A percentile compares a stretch with the other conserved stretches of the same genome.
Evolutionary conservation across 2,329 filamentous ascomycete genomes (phyloP).

Genomic region (Diaporthe batatas): DNA sequence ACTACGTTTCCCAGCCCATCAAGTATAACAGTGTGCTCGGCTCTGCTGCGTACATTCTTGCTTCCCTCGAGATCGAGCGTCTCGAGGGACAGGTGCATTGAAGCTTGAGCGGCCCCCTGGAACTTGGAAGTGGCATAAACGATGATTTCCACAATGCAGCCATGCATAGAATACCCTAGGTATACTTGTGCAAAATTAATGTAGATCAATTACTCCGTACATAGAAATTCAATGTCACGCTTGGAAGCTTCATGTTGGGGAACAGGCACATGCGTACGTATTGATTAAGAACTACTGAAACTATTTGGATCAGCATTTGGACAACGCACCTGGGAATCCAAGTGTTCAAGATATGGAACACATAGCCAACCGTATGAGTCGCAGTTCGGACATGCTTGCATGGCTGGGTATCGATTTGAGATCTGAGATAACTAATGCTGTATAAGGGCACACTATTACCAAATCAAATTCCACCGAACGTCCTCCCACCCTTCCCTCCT

Average conservation of each 20-base stretch:
- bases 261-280: too few relatives aligned
- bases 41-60: neutral
- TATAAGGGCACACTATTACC: neutral
- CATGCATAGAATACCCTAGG: too few relatives aligned
- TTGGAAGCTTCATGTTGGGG: too few relatives aligned
- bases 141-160: too few relatives aligned
- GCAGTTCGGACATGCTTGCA: neutral
- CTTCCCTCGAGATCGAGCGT: neutral
- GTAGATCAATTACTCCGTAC: too few relatives aligned
- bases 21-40: neutral
- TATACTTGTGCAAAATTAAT: too few relatives aligned
- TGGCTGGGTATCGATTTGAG: neutral
- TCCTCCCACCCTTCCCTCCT: conserved; percentile 13
- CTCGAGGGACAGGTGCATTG: neutral
- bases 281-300: too few relatives aligned
- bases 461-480: conserved; percentile 9
- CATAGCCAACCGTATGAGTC: too few relatives aligned
- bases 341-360: neutral
- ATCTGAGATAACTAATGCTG: neutral
- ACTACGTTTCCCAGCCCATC: neutral
- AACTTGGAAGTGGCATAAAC: too few relatives aligned
- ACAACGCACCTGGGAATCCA: neutral
- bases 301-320: too few relatives aligned
- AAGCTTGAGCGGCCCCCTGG: neutral
- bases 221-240: too few relatives aligned